Evolutionary conservation across 2,329 filamentous ascomycete species (phyloP), one percentile per base, ranked within the genome.

Genomic region (Neocucurbitaria cava): DNA sequence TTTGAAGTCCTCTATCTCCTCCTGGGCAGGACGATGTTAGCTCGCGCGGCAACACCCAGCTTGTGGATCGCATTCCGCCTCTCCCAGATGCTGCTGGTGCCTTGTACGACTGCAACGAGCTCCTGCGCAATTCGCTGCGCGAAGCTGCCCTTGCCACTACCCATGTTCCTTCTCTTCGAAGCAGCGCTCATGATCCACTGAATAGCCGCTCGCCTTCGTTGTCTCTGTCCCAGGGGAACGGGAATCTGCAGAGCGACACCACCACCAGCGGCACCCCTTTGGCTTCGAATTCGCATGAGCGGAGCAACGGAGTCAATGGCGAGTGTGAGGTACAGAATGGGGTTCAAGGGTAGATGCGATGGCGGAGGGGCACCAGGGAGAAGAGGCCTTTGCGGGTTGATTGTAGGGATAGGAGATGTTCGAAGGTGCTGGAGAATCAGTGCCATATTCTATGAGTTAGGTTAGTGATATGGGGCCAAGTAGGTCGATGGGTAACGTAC

Each of bases 301-400:
- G 95, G 95, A 1, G 93, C 91, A 21, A 99, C 89, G 9, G 91
- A 96, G 82, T 99, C 95, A 69, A 99, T 88, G 28, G 93, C 92
- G 28, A 96, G 83, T 11, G 89, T 91, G 43, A 99, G 87, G 79
- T 98, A 99, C 49, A 91, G 85, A 49, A 96, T 83, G 1, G 95
- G 95, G 76, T 97, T 91, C 28, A 96, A 86, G 2, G 95, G 92
- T 9, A 99, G 88, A 66, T 94, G 88, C 3, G 84, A 81, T 21
- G 90, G 82, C 1, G 92, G 90, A 1, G 93, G 91, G 1, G 88
- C 83, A 52, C 90, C 90, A 2, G 92, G 89, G 30, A 94, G 80
- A 26, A 95, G 85, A 15, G 89, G 88, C 49, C 85, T 87, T 55
- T 83, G 79, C 20, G 90, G 86, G 75, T 88, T 91, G 71, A 89